Base-by-base conservation (phyloP, 1,139 yeast genomes). In the Geotrichum citri-aurantii region DNA sequence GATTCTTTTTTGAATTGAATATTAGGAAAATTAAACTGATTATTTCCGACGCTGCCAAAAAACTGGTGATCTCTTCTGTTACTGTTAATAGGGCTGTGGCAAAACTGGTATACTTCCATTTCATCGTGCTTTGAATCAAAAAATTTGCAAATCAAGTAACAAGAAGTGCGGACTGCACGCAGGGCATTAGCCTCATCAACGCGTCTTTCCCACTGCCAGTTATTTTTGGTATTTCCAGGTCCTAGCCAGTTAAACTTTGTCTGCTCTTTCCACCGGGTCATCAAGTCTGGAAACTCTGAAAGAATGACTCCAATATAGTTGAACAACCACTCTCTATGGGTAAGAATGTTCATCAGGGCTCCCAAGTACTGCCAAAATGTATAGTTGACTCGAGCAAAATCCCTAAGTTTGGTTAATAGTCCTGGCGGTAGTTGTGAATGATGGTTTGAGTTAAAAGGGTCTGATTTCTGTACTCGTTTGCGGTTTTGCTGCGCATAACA, bases 301-400 rank as follows among this genome's bases (percentile, higher is more conserved):
- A 59, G 24, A 33, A 59, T 44, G 4, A 52, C 59, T 4, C 47
- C 55, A 14, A 59, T 37, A 44, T 59, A 59, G 33, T 59, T 59
- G 51, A 59, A 59, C 12, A 55, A 48, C 61, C 61, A 59, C 7
- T 57, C 55, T 24, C 59, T 55, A 7, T 48, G 33, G 1, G 53
- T 56, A 42, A 59, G 55, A 7, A 58, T 54, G 33, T 59, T 56
- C 3, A 59, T 23, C 26, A 59, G 33, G 1, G 61, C 61, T 2
- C 61, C 61, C 11, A 56, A 52, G 24, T 59, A 59, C 47, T 59
- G 58, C 52, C 59, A 57, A 48, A 59, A 59, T n/a, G 58, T 54
- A 21, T 57, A 52, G 33, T 59, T 59, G 17, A 59, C 61, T 11
- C 54, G 53, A 14, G 47, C 46, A 48, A 59, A 59, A 27, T 54